Evolutionary conservation across 2,329 filamentous ascomycete genomes (phyloP), one percentile per base, ranked within the genome.

Genomic region (Elsinoe necatrix): DNA sequence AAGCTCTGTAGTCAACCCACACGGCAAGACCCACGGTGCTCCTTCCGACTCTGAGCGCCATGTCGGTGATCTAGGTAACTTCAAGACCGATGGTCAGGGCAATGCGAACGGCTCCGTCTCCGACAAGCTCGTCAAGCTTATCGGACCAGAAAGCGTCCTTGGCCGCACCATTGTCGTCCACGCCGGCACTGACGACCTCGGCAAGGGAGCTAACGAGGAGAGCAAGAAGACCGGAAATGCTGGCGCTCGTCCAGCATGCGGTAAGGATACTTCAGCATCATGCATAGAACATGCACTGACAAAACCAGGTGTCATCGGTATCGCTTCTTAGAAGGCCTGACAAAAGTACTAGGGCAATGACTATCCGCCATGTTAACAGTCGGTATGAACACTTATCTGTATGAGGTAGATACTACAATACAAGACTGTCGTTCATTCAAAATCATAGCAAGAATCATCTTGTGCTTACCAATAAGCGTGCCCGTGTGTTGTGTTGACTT

Each of bases 181-280:
- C 80, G 85, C 80, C 66, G 93, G 93, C 72, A 97, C 92, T 65
- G 93, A 98, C 72, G 93, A 98, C 71, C 89, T 98, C 63, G 93
- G 93, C 75, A 88, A 87, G 81, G 90, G 90, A 69, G 88, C 77
- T 66, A 85, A 88, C 77, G 89, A 92, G 77, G 90, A 97, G 80
- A 95, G 89, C 69, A 89, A 95, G 80, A 96, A 95, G 86, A 98
- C 93, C 63, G 93, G 93, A 65, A 98, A 97, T 73, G 93, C 93
- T 71, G 93, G 93, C 68, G 74, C 78, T 66, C 89, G 93, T 71
- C 93, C 93, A 71, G 93, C 93, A 72, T 98, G 93, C 77, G 93
- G 93, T 88, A 81, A 71, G 82, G 74, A 29, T 21, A 37, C 14
- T 18, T 12, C 18, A 4, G 16, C 39, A 31, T 41, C 14, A 20